Conservation (phyloP, 306 rosid species). For the Vachellia pachyceras region DNA sequence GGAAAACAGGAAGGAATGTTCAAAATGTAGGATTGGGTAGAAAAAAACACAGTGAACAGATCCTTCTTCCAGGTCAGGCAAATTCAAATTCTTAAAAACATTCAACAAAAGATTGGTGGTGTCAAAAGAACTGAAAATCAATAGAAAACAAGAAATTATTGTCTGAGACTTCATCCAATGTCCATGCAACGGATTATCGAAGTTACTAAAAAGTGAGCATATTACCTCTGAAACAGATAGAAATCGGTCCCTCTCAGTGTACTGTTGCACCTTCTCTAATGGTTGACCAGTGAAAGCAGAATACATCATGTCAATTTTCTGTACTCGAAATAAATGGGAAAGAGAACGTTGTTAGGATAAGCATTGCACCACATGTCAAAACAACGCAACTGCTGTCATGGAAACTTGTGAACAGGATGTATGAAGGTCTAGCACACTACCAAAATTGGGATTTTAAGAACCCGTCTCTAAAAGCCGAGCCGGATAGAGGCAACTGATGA, state of each 20-base stretch:
- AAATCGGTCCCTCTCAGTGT: slow-evolving; percentile 92
- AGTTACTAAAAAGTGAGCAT: slow-evolving; percentile 9
- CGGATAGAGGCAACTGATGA: slow-evolving; percentile 20
- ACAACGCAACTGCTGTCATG: slow-evolving; percentile 7
- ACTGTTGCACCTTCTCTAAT: slow-evolving; percentile 83
- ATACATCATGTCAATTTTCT: slow-evolving; percentile 94
- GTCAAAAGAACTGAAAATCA: background rate
- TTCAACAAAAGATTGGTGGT: background rate
- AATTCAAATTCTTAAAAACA: background rate
- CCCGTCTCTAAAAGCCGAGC: slow-evolving; percentile 12
- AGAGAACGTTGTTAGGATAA: slow-evolving; percentile 19
- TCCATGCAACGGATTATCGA: background rate
- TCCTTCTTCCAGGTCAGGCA: background rate
- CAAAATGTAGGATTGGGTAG: background rate
- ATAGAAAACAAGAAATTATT: background rate
- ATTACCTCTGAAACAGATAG: slow-evolving; percentile 87
- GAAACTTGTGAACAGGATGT: slow-evolving; percentile 8
- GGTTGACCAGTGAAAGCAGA: slow-evolving; percentile 90
- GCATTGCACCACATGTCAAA: slow-evolving; percentile 19
- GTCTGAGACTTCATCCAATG: background rate
- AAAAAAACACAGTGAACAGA: background rate
- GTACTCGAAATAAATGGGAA: slow-evolving; percentile 42
- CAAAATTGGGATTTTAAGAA: slow-evolving; percentile 24
- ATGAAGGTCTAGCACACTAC: slow-evolving; percentile 1
- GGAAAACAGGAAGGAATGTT: background rate